A percentile compares a stretch with the other conserved stretches of the same genome.
phyloP scores from a whole-genome alignment of 2,329 filamentous ascomycete genomes.

The Pseudogymnoascus sp. region DNA sequence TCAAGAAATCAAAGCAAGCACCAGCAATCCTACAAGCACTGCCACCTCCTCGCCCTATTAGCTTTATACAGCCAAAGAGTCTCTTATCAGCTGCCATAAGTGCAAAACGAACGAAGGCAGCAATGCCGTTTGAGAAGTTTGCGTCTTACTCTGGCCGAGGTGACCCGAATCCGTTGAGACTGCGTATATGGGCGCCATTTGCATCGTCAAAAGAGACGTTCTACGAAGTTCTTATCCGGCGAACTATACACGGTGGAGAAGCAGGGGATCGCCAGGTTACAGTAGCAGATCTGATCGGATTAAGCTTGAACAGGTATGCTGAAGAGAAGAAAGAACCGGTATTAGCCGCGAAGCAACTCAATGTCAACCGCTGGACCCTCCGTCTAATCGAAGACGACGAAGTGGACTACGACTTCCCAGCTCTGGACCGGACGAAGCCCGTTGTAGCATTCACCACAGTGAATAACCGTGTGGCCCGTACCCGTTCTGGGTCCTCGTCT shows the following conservation, averaged over 20 bases:
- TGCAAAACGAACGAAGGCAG: conserved; percentile 60
- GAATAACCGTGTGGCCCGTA: conserved; percentile 49
- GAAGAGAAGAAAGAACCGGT: conserved; percentile 66
- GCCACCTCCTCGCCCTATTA: conserved; percentile 61
- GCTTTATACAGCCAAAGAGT: conserved; percentile 56
- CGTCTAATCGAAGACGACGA: conserved; percentile 80
- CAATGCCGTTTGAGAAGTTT: conserved; percentile 68
- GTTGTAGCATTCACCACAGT: conserved; percentile 75
- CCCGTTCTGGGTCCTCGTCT: conserved; percentile 63
- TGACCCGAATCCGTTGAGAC: conserved; percentile 64
- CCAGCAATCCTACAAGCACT: conserved; percentile 53
- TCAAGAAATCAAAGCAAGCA: conserved; percentile 52
- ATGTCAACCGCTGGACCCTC: conserved; percentile 75
- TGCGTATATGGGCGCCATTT: conserved; percentile 71
- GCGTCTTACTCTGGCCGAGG: conserved; percentile 70
- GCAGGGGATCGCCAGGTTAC: conserved; percentile 55
- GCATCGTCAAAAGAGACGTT: conserved; percentile 56
- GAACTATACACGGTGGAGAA: conserved; percentile 60
- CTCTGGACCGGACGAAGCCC: conserved; percentile 64
- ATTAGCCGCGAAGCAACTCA: conserved; percentile 56
- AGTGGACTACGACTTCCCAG: conserved; percentile 77
- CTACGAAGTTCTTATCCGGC: conserved; percentile 63
- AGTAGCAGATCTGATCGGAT: conserved; percentile 73
- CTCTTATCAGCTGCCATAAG: conserved; percentile 64
- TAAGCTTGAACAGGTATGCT: conserved; percentile 69